Percentiles rank a stretch among this genome's conserved stretches.
Conservation (phyloP, 192 early-diverging fungal species). For the Diversispora epigaea region DNA sequence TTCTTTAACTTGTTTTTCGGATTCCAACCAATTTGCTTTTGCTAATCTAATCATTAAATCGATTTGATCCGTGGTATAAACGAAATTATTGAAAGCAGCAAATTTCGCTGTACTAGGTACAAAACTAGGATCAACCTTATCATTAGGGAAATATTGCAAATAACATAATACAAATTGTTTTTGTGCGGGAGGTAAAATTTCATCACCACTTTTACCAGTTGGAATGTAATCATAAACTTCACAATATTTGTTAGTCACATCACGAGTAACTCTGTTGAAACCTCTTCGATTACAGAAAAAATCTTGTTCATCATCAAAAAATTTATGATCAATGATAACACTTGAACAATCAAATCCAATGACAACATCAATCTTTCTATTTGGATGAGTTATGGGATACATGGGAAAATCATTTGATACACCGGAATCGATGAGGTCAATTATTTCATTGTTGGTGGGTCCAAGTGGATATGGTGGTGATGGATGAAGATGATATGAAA, state of each 20-base stretch:
- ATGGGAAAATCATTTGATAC: too few relatives aligned
- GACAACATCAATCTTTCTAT: conserved; percentile 68
- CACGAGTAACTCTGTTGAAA: too few relatives aligned
- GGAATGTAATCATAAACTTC: too few relatives aligned
- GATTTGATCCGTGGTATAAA: conserved; percentile 64
- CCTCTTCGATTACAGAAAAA: background rate
- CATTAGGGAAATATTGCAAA: too few relatives aligned
- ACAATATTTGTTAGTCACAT: too few relatives aligned
- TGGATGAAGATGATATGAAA: conserved; percentile 68
- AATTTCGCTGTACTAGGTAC: conserved; percentile 65
- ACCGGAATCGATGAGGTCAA: too few relatives aligned
- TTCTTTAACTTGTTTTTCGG: conserved; percentile 33
- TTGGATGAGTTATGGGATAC: conserved; percentile 60
- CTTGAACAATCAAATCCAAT: conserved; percentile 72
- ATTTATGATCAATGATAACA: conserved; percentile 66
- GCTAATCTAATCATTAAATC: conserved; percentile 56
- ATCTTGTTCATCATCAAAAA: conserved; percentile 55
- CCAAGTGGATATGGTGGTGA: conserved; percentile 46
- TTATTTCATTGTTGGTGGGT: too few relatives aligned
- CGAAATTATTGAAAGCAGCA: conserved; percentile 60
- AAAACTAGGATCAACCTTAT: conserved; percentile 56
- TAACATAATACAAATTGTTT: too few relatives aligned
- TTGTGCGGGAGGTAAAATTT: too few relatives aligned
- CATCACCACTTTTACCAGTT: too few relatives aligned
- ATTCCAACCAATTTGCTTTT: conserved; percentile 43